These are phyloP conservation scores for Pythium angustatum DNA, from an alignment of 352 stramenopile genomes.

Conservation along the genomic window DNA sequence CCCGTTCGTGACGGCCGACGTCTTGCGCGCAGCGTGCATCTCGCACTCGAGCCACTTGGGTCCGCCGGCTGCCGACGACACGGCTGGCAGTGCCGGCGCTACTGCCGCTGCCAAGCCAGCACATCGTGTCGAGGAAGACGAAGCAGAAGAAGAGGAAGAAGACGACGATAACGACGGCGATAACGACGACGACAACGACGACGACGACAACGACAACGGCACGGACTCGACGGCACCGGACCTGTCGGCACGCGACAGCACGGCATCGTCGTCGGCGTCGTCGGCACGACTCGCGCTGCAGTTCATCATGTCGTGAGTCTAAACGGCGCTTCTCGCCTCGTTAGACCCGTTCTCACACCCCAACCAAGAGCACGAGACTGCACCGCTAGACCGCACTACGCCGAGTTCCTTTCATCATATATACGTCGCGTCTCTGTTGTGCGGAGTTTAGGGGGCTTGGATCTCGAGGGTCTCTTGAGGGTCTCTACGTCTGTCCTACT, in stretches of 20 bases:
- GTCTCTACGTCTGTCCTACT: not conserved
- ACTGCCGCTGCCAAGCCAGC: too few species aligned
- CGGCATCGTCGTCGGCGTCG: not conserved
- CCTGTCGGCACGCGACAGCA: not conserved
- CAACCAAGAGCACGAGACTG: too few species aligned
- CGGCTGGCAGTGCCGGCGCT: too few species aligned
- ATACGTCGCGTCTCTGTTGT: too few species aligned
- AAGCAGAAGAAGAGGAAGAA: not conserved
- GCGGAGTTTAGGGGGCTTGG: too few species aligned
- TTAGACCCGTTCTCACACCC: too few species aligned
- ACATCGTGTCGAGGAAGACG: not conserved
- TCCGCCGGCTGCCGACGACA: not conserved
- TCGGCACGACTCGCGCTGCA: conserved; percentile 17
- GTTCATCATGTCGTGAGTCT: conserved; percentile 34
- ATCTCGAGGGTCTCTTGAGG: too few species aligned
- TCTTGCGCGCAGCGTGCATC: conserved; percentile 19
- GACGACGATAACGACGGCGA: not conserved
- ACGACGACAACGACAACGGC: not conserved
- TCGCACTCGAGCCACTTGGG: conserved; percentile 8
- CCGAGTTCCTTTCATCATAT: not conserved
- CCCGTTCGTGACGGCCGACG: conserved; percentile 21
- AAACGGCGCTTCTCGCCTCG: too few species aligned
- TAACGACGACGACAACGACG: not conserved
- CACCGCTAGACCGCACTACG: too few species aligned
- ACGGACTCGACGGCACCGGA: not conserved